phyloP scores from a whole-genome alignment of 2,329 filamentous ascomycete species.

The Penicillium nordicum region DNA sequence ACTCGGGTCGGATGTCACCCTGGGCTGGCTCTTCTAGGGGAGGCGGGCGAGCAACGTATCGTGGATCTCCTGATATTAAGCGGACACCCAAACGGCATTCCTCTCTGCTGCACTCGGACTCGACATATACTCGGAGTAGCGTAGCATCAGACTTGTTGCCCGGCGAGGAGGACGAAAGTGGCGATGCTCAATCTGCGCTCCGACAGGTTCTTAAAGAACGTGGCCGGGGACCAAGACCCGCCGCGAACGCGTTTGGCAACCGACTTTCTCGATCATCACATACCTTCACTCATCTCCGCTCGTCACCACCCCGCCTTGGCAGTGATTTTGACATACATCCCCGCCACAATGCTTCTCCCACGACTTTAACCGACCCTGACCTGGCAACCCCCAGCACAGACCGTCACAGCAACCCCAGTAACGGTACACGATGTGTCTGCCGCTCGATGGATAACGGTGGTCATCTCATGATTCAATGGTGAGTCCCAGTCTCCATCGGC shows the following conservation, averaged over 20 bases:
- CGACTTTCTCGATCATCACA: conserved; percentile 31
- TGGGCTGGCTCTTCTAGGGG: conserved; percentile 38
- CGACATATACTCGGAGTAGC: conserved; percentile 32
- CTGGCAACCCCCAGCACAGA: conserved; percentile 53
- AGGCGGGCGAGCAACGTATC: conserved; percentile 22
- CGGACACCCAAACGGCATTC: conserved; percentile 37
- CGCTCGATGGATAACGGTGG: conserved; percentile 53
- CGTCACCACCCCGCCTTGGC: conserved; percentile 42
- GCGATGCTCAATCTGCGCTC: conserved; percentile 47
- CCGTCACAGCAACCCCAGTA: conserved; percentile 50
- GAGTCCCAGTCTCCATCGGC: conserved; percentile 16
- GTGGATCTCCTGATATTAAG: conserved; percentile 30
- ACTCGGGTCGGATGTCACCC: conserved; percentile 42
- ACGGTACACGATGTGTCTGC: conserved; percentile 58
- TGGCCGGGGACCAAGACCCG: conserved; percentile 26
- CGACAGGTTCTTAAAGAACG: conserved; percentile 44
- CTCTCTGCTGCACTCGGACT: conserved; percentile 30
- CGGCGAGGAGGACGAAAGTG: conserved; percentile 32
- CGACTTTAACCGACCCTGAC: conserved; percentile 50
- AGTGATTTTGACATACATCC: conserved; percentile 38
- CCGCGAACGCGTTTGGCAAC: conserved; percentile 29
- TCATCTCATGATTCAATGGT: conserved; percentile 59
- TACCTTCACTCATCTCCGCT: conserved; percentile 38
- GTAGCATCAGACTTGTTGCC: conserved; percentile 25
- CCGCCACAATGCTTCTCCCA: conserved; percentile 47